Percentiles rank a stretch among this genome's conserved stretches.
Conservation (phyloP, 2,329 filamentous ascomycete species). For the Apiospora pterosperma region DNA sequence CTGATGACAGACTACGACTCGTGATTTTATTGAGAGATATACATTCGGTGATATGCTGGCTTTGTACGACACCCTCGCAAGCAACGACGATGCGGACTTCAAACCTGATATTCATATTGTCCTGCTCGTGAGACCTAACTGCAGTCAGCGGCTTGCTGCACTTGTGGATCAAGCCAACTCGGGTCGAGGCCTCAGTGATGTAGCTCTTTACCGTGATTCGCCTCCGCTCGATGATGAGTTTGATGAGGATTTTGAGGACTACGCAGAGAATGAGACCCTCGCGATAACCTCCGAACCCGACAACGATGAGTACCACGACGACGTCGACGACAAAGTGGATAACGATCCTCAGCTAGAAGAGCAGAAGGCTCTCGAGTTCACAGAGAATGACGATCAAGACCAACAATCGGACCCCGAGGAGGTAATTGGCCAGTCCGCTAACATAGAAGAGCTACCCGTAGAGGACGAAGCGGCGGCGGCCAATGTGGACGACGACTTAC, state of each 20-base stretch:
- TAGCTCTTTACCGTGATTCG: constrained; percentile 26
- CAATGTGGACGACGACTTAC: constrained; percentile 2
- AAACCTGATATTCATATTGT: constrained; percentile 25
- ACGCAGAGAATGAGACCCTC: background rate
- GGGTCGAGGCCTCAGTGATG: constrained; percentile 27
- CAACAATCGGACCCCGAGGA: background rate
- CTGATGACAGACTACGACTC: constrained; percentile 22
- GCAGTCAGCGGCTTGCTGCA: constrained; percentile 27
- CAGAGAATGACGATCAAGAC: background rate
- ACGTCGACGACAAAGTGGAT: background rate
- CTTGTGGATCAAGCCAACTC: constrained; percentile 26
- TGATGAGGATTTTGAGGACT: background rate
- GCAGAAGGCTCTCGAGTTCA: background rate
- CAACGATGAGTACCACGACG: background rate
- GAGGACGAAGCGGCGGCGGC: constrained; percentile 3
- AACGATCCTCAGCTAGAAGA: constrained; percentile 6
- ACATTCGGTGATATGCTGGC: constrained; percentile 27
- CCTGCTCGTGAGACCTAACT: constrained; percentile 29
- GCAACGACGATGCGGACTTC: constrained; percentile 23
- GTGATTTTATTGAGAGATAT: constrained; percentile 24
- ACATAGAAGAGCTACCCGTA: background rate
- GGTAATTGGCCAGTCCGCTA: background rate
- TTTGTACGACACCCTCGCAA: constrained; percentile 26
- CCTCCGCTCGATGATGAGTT: constrained; percentile 11
- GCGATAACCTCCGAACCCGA: background rate